A percentile compares a stretch with the other conserved stretches of the same genome.
Conservation (phyloP, 73 alveolate species). For the Uronychia binucleata region DNA sequence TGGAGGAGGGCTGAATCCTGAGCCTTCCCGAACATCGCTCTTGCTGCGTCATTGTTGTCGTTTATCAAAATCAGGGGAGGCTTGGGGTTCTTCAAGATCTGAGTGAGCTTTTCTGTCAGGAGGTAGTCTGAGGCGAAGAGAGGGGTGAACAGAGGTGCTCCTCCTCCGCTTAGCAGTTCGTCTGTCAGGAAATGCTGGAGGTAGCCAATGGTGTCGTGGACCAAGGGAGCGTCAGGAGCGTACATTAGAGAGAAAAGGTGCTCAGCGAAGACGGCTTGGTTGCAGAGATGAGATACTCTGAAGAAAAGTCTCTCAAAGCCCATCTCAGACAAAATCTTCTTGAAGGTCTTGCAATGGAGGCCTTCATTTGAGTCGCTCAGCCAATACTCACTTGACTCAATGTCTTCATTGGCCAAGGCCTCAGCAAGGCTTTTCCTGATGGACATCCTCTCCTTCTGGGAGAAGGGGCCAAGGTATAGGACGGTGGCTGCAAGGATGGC, state of each 20-base stretch:
- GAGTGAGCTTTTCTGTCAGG: constrained; percentile 19
- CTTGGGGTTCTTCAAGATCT: background rate
- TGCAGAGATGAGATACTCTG: constrained; percentile 37
- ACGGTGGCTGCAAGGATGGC: constrained; percentile 56
- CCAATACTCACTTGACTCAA: constrained; percentile 62
- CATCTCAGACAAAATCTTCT: constrained; percentile 46
- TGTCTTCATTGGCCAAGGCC: constrained; percentile 9
- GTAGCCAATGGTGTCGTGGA: constrained; percentile 60
- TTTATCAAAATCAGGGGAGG: constrained; percentile 25
- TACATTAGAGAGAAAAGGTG: constrained; percentile 27
- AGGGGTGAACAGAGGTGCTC: background rate
- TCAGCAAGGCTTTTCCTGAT: constrained; percentile 41
- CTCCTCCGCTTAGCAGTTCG: constrained; percentile 11
- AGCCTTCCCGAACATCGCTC: constrained; percentile 39
- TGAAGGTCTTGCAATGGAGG: constrained; percentile 41
- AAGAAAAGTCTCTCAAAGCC: constrained; percentile 34
- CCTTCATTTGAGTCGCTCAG: constrained; percentile 26
- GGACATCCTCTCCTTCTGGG: constrained; percentile 33
- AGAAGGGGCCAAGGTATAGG: constrained; percentile 38
- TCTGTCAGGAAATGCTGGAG: constrained; percentile 33
- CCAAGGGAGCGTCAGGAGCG: constrained; percentile 50
- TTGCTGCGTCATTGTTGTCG: constrained; percentile 25
- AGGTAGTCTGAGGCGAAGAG: constrained; percentile 57
- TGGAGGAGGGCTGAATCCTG: constrained; percentile 38
- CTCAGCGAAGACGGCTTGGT: constrained; percentile 46